These are phyloP conservation scores for Alternaria consortialis DNA, from an alignment of 2,329 filamentous ascomycete species.

Conservation along the genomic window DNA sequence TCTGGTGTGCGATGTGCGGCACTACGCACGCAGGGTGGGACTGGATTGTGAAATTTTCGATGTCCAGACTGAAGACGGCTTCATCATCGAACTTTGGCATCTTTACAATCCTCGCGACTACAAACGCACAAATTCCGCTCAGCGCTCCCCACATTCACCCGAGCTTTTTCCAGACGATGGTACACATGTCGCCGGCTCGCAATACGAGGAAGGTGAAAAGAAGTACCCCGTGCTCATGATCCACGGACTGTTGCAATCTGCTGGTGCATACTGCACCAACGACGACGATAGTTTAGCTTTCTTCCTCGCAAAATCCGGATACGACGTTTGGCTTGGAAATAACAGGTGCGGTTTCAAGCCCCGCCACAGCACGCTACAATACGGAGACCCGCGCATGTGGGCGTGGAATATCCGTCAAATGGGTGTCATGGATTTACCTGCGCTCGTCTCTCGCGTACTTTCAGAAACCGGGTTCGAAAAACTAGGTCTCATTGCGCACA, in stretches of 20 bases:
- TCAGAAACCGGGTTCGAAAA: slow-evolving; percentile 84
- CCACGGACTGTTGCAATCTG: slow-evolving; percentile 86
- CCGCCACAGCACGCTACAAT: slow-evolving; percentile 74
- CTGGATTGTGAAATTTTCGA: slow-evolving; percentile 83
- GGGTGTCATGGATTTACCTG: slow-evolving; percentile 87
- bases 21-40: slow-evolving; percentile 88
- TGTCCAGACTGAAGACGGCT: slow-evolving; percentile 93
- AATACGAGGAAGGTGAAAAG: slow-evolving; percentile 54
- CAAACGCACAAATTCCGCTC: slow-evolving; percentile 58
- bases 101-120: slow-evolving; percentile 85
- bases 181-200: slow-evolving; percentile 32
- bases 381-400: slow-evolving; percentile 91
- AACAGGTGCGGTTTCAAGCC: slow-evolving; percentile 89
- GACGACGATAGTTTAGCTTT: slow-evolving; percentile 91
- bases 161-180: slow-evolving; percentile 65
- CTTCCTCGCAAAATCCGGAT: slow-evolving; percentile 89
- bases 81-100: slow-evolving; percentile 89
- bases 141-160: slow-evolving; percentile 66
- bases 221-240: slow-evolving; percentile 88
- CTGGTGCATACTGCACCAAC: slow-evolving; percentile 88
- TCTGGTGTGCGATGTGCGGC: slow-evolving; percentile 78
- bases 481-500: slow-evolving; percentile 84
- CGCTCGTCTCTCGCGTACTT: slow-evolving; percentile 80
- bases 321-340: slow-evolving; percentile 95
- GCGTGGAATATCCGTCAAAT: slow-evolving; percentile 92